A percentile compares a stretch with the other conserved stretches of the same genome.
Evolutionary conservation across 2,329 filamentous ascomycete species (phyloP).

Genomic region (Pseudohalonectria lignicola): DNA sequence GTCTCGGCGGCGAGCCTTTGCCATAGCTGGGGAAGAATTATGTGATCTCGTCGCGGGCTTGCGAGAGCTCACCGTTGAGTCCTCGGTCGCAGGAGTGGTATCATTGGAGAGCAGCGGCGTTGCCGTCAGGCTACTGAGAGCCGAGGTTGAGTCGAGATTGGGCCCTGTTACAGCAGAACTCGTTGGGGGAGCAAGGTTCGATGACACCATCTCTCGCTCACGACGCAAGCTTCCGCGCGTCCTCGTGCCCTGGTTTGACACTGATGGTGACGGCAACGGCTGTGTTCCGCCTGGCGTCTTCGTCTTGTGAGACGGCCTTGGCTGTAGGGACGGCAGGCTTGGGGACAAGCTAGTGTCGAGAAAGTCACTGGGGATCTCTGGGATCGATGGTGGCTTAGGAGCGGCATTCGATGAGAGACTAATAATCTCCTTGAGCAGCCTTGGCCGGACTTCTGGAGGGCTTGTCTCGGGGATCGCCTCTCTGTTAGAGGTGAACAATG

Average conservation of each 20-base stretch:
- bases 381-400: neutral
- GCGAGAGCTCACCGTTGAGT: conserved; percentile 15
- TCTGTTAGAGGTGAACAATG: neutral
- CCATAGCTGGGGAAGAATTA: conserved; percentile 21
- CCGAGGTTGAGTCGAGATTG: conserved; percentile 17
- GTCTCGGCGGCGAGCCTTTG: conserved; percentile 17
- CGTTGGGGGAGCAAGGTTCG: neutral
- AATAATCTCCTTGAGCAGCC: too few relatives aligned
- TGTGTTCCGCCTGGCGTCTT: too few relatives aligned
- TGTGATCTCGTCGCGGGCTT: too few relatives aligned
- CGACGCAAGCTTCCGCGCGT: too few relatives aligned
- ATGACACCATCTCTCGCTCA: too few relatives aligned
- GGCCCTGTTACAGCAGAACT: conserved; percentile 1
- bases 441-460: conserved; percentile 2
- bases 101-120: conserved; percentile 26
- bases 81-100: conserved; percentile 23
- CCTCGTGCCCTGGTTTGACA: too few relatives aligned
- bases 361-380: neutral
- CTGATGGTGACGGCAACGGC: too few relatives aligned
- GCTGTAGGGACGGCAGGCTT: neutral
- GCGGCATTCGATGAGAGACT: neutral
- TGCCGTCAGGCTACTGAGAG: conserved; percentile 25
- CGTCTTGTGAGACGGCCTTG: neutral
- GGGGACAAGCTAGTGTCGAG: neutral
- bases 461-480: conserved; percentile 13